Conservation (phyloP, 2,329 filamentous ascomycete species). For the Colletotrichum nymphaeae region DNA sequence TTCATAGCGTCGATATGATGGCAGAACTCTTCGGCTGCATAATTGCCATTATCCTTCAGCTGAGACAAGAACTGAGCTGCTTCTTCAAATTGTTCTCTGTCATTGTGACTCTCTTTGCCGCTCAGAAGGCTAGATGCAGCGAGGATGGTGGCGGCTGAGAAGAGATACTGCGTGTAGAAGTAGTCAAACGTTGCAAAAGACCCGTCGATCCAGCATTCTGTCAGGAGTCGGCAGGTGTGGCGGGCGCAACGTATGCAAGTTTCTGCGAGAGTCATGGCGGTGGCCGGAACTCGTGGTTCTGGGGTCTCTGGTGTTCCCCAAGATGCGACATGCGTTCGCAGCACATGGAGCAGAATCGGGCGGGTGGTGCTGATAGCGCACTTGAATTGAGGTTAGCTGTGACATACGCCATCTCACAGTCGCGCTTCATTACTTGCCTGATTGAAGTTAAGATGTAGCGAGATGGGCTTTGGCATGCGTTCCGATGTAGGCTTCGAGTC, state of each 20-base stretch:
- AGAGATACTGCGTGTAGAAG: slow-evolving; percentile 58
- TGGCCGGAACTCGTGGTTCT: slow-evolving; percentile 42
- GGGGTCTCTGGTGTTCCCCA: slow-evolving; percentile 34
- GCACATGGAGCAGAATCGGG: slow-evolving; percentile 48
- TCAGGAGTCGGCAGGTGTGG: slow-evolving; percentile 55
- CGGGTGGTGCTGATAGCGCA: slow-evolving; percentile 48
- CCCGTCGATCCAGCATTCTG: slow-evolving; percentile 58
- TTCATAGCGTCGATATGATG: slow-evolving; percentile 53
- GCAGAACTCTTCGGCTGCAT: slow-evolving; percentile 53
- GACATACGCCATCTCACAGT: fast-evolving
- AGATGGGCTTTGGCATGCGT: slow-evolving; percentile 42
- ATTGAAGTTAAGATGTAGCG: slow-evolving; percentile 49
- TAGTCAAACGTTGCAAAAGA: slow-evolving; percentile 60
- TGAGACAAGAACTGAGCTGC: slow-evolving; percentile 51
- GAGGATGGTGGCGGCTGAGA: slow-evolving; percentile 56
- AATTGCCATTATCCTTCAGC: slow-evolving; percentile 52
- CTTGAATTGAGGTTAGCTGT: slow-evolving; percentile 30
- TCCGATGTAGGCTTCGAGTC: slow-evolving; percentile 35
- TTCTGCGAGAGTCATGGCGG: slow-evolving; percentile 52
- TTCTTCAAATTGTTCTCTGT: slow-evolving; percentile 53
- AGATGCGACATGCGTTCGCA: slow-evolving; percentile 43
- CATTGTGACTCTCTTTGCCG: slow-evolving; percentile 44
- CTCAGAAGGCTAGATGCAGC: slow-evolving; percentile 54
- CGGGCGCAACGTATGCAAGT: slow-evolving; percentile 58
- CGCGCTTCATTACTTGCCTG: background rate